Percentiles rank a stretch among this genome's conserved stretches.
Conservation (phyloP, 768 basidiomycete species). For the Tulasnella sp. region DNA sequence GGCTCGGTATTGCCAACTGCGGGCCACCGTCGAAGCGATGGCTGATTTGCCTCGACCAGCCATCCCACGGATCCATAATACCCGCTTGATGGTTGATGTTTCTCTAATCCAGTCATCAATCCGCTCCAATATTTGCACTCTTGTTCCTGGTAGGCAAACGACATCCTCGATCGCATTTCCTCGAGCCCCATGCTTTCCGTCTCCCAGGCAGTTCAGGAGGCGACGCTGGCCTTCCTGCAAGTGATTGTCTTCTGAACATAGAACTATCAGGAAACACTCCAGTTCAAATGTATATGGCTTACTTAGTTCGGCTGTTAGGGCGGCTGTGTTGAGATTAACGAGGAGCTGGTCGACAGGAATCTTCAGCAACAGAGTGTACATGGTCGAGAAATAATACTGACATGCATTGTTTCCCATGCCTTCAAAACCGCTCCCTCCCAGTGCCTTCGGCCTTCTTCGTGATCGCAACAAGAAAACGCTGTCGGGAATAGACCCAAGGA, state of each 20-base stretch:
- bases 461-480: no score
- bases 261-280: slow-evolving; percentile 48
- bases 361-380: not conserved
- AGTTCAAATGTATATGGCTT: no score
- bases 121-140: not conserved
- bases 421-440: not conserved
- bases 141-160: not conserved
- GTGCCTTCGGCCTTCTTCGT: no score
- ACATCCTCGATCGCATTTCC: slow-evolving; percentile 72
- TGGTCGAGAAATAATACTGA: not conserved
- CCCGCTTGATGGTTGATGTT: not conserved
- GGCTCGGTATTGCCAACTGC: not conserved
- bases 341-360: not conserved
- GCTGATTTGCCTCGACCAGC: not conserved
- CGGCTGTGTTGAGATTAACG: not conserved
- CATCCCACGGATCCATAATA: not conserved
- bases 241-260: not conserved
- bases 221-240: slow-evolving; percentile 51
- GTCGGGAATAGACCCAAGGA: no score
- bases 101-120: not conserved
- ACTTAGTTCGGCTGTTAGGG: slow-evolving; percentile 49
- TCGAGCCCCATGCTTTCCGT: slow-evolving; percentile 93
- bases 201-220: slow-evolving; percentile 99
- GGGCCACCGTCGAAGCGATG: not conserved
- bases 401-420: not conserved